Percentiles rank a stretch among this genome's conserved stretches.
Evolutionary conservation across 2,329 filamentous ascomycete genomes (phyloP).

Genomic region (Truncatella angustata): DNA sequence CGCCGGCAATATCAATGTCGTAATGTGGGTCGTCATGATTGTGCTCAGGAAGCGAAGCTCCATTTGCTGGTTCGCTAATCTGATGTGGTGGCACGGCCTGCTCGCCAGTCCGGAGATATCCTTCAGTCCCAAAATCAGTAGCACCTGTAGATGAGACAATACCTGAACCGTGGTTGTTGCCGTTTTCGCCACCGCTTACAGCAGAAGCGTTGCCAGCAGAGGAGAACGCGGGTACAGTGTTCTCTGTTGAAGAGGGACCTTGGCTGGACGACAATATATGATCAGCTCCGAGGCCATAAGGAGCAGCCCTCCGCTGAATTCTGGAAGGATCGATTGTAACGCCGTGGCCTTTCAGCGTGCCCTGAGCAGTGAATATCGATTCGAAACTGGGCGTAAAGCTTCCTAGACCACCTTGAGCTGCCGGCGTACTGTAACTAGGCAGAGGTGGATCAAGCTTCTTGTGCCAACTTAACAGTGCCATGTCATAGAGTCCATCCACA

Average conservation of each 20-base stretch:
- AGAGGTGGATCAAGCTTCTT: slow-evolving; percentile 59
- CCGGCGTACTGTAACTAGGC: slow-evolving; percentile 52
- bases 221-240: background rate
- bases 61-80: background rate
- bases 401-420: slow-evolving; percentile 31
- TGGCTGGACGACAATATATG: slow-evolving; percentile 10
- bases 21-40: slow-evolving; percentile 61
- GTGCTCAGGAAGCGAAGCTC: slow-evolving; percentile 47
- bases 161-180: background rate
- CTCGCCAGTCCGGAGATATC: background rate
- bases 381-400: slow-evolving; percentile 23
- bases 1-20: slow-evolving; percentile 57
- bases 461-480: slow-evolving; percentile 71
- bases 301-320: slow-evolving; percentile 15
- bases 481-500: slow-evolving; percentile 74
- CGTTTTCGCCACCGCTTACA: too few species aligned
- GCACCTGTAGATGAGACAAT: background rate
- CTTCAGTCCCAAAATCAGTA: background rate
- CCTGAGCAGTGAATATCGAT: slow-evolving; percentile 25
- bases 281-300: slow-evolving; percentile 9
- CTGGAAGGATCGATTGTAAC: slow-evolving; percentile 26
- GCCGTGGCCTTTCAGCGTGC: slow-evolving; percentile 27
- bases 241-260: background rate
- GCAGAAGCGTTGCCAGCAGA: too few species aligned
- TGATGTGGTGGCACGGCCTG: background rate